Evolutionary conservation across 495 filamentous ascomycete genomes (phyloP).

Genomic region (Penicillium cinerascens): DNA sequence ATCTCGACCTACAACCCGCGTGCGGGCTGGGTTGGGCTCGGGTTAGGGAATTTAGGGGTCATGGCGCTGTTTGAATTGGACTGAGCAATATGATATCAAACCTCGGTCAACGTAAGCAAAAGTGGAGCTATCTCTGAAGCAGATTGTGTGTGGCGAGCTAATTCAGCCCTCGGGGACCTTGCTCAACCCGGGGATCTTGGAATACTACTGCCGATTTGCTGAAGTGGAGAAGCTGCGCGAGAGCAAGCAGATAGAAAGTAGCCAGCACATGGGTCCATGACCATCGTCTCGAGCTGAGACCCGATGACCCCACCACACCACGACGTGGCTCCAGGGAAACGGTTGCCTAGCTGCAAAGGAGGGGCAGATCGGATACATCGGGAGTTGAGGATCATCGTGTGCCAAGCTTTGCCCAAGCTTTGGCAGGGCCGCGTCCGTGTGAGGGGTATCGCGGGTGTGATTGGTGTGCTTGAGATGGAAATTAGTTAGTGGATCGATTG

Average conservation of each 20-base stretch:
- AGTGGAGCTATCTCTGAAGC: constrained; percentile 81
- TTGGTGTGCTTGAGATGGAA: background rate
- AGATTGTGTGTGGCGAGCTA: constrained; percentile 70
- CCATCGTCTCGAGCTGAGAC: background rate
- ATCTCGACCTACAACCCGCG: too few relatives aligned
- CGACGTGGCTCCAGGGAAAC: constrained; percentile 11
- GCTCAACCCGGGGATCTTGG: constrained; percentile 67
- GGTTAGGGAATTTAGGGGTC: too few relatives aligned
- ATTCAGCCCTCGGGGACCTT: constrained; percentile 76
- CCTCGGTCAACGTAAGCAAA: constrained; percentile 83
- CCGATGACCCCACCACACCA: constrained; percentile 1
- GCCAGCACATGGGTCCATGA: background rate
- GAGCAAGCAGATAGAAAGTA: constrained; percentile 11
- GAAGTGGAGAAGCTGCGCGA: constrained; percentile 62
- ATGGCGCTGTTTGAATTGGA: too few relatives aligned
- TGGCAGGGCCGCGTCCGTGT: background rate
- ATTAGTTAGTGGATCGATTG: background rate
- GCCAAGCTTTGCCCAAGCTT: constrained; percentile 32
- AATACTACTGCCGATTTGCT: constrained; percentile 79
- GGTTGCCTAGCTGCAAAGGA: too few relatives aligned
- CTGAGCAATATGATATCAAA: too few relatives aligned
- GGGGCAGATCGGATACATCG: constrained; percentile 8
- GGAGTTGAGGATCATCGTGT: constrained; percentile 2
- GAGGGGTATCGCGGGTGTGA: background rate
- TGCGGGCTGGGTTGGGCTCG: too few relatives aligned